Percentiles rank a stretch among this genome's conserved stretches.
Conservation (phyloP, 1,139 yeast species). For the Hanseniaspora uvarum region DNA sequence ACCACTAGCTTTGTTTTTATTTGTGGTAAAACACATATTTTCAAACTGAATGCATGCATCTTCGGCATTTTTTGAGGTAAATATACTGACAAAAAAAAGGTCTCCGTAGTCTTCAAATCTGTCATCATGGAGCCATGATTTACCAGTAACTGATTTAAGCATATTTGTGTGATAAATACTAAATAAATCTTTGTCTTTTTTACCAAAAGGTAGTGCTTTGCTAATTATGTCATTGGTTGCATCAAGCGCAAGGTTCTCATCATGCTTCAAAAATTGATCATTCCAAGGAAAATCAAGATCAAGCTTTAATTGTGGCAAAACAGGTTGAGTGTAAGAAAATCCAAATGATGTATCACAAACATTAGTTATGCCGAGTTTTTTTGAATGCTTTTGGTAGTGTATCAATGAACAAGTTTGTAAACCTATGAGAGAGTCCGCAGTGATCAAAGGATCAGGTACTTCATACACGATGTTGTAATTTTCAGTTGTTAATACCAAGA, state of each 20-base stretch:
- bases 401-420: not conserved
- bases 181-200: not conserved
- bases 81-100: not conserved
- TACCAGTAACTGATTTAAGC: not conserved
- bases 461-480: slow-evolving; percentile 1
- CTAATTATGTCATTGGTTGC: not conserved
- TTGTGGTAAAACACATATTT: not conserved
- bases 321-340: not conserved
- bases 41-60: not conserved
- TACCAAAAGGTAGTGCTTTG: not conserved
- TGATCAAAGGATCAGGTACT: not conserved
- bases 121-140: not conserved
- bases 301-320: not conserved
- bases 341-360: not conserved
- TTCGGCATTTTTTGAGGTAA: not conserved
- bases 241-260: too few species aligned
- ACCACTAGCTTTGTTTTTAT: not conserved
- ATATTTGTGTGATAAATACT: not conserved
- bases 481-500: slow-evolving; percentile 3
- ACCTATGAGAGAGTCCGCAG: not conserved
- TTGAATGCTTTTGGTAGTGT: not conserved
- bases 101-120: not conserved
- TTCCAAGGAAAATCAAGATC: not conserved
- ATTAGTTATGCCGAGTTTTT: not conserved
- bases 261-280: not conserved